Evolutionary conservation across 2,329 filamentous ascomycete species (phyloP).

Genomic region (Talaromyces sp.): DNA sequence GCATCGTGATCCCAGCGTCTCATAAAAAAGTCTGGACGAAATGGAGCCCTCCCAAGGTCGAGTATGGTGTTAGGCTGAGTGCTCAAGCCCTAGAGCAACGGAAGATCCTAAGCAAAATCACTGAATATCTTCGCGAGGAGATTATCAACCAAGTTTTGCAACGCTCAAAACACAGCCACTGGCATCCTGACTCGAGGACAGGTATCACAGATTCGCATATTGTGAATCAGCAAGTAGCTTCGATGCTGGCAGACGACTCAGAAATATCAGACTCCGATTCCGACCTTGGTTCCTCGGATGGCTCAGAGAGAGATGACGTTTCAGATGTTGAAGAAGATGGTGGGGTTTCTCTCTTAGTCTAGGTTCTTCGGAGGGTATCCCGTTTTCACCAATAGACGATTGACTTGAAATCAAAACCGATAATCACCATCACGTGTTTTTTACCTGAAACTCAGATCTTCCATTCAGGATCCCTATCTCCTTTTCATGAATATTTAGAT

Average conservation of each 20-base stretch:
- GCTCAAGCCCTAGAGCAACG: conserved; percentile 16
- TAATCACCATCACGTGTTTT: too few relatives aligned
- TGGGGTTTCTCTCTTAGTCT: conserved; percentile 5
- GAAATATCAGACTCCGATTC: background rate
- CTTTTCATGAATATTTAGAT: too few relatives aligned
- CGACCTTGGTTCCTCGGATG: background rate
- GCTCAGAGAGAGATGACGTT: conserved; percentile 5
- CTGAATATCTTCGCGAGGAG: conserved; percentile 20
- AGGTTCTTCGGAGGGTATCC: background rate
- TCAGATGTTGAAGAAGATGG: conserved; percentile 13
- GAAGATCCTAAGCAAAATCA: conserved; percentile 26
- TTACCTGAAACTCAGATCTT: too few relatives aligned
- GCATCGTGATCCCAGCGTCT: conserved; percentile 22
- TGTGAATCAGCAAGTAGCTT: background rate
- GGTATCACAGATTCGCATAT: conserved; percentile 16
- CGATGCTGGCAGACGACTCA: background rate
- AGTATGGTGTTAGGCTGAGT: conserved; percentile 9
- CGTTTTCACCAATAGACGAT: too few relatives aligned
- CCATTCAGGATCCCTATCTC: too few relatives aligned
- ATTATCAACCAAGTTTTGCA: conserved; percentile 21
- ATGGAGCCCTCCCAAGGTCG: conserved; percentile 24
- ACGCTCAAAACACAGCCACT: conserved; percentile 17
- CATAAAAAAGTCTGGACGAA: conserved; percentile 27
- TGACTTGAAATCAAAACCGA: too few relatives aligned
- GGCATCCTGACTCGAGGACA: conserved; percentile 25